phyloP scores from a whole-genome alignment of 2,329 filamentous ascomycete species.

The Phyllosticta citriasiana region DNA sequence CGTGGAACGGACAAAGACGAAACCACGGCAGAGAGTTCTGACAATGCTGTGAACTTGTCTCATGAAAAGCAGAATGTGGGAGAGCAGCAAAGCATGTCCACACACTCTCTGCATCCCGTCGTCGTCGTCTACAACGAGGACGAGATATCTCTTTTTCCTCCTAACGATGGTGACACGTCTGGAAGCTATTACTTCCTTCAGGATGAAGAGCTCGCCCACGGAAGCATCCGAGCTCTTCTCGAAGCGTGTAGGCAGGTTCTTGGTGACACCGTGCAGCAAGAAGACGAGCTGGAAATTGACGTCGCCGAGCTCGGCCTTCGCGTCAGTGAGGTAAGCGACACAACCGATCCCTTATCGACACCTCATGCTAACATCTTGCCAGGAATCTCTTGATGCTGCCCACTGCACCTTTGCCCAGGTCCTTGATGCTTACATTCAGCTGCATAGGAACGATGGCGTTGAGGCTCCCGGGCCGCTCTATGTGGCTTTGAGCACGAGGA shows the following conservation, averaged over 20 bases:
- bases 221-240: constrained; percentile 46
- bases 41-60: not conserved
- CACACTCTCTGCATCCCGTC: constrained; percentile 6
- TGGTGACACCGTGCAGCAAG: constrained; percentile 43
- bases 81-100: not conserved
- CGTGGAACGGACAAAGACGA: not conserved
- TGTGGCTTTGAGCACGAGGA: constrained; percentile 44
- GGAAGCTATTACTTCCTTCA: constrained; percentile 49
- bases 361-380: constrained; percentile 19
- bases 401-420: constrained; percentile 41
- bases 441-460: constrained; percentile 50
- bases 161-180: constrained; percentile 41
- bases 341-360: not conserved
- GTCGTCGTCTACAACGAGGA: constrained; percentile 44
- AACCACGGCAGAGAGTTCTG: not conserved
- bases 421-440: constrained; percentile 47
- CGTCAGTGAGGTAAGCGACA: constrained; percentile 45
- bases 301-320: constrained; percentile 47
- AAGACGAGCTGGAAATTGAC: constrained; percentile 48
- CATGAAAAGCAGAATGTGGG: not conserved
- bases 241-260: constrained; percentile 45
- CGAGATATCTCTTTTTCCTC: constrained; percentile 51
- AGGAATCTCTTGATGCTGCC: constrained; percentile 42
- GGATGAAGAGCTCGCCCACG: constrained; percentile 44
- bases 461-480: constrained; percentile 47